Evolutionary conservation across 768 basidiomycete genomes (phyloP).

Genomic region (Xanthoconium stramineum): DNA sequence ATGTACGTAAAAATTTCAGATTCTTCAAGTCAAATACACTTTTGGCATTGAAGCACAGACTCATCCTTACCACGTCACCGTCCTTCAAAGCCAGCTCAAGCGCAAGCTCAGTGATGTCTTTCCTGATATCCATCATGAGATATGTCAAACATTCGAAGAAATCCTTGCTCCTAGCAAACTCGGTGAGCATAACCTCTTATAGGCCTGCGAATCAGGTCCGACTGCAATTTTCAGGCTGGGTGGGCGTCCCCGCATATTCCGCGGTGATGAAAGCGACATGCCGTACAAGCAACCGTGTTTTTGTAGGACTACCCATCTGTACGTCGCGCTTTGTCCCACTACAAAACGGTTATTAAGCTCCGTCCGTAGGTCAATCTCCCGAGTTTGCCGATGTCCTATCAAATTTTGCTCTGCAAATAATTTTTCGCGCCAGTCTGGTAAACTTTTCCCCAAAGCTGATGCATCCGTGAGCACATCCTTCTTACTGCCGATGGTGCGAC

Average conservation of each 20-base stretch:
- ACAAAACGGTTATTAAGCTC: constrained; percentile 7
- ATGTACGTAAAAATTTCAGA: constrained; percentile 25
- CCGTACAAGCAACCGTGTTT: constrained; percentile 40
- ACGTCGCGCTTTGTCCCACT: constrained; percentile 9
- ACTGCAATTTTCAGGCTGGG: constrained; percentile 27
- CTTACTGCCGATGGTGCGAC: constrained; percentile 2
- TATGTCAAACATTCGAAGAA: constrained; percentile 30
- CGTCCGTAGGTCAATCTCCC: constrained; percentile 32
- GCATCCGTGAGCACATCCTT: constrained; percentile 30
- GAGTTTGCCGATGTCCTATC: constrained; percentile 35
- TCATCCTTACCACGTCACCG: constrained; percentile 36
- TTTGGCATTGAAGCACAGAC: constrained; percentile 33
- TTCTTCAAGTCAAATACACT: constrained; percentile 38
- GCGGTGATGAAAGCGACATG: constrained; percentile 32
- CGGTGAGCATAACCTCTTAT: constrained; percentile 15
- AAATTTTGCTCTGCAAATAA: constrained; percentile 35
- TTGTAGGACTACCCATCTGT: constrained; percentile 40
- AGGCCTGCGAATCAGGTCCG: constrained; percentile 10
- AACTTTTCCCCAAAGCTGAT: constrained; percentile 33
- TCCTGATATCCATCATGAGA: constrained; percentile 33
- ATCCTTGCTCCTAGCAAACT: constrained; percentile 20
- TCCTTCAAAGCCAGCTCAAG: constrained; percentile 32
- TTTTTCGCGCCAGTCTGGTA: constrained; percentile 30
- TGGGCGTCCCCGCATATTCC: constrained; percentile 24
- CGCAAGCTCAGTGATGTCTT: constrained; percentile 34